These are phyloP conservation scores for Cercospora sp. DNA, from an alignment of 2,329 filamentous ascomycete species.

Conservation along the genomic window DNA sequence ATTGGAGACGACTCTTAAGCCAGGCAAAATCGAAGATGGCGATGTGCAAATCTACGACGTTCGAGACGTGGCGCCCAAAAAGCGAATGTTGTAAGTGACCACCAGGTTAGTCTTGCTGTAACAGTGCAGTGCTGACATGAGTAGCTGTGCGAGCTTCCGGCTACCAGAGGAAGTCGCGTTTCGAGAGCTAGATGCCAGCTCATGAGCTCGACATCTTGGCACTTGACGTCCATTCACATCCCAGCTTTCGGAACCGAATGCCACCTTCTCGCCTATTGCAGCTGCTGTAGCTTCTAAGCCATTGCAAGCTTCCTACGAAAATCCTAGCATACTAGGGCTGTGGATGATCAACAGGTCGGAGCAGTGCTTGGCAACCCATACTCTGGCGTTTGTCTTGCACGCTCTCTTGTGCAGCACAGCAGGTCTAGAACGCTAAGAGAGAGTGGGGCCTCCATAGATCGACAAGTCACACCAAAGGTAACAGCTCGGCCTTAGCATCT, in stretches of 20 bases:
- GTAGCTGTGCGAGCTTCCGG: constrained; percentile 77
- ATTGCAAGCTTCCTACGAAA: background rate
- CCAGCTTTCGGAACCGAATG: background rate
- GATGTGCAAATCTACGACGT: constrained; percentile 64
- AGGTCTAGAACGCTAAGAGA: background rate
- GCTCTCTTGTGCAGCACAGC: background rate
- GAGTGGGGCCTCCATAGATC: background rate
- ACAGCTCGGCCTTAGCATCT: background rate
- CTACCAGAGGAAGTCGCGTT: constrained; percentile 74
- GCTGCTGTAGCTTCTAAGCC: background rate
- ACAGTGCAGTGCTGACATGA: background rate
- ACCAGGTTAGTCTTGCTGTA: background rate
- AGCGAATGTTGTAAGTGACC: constrained; percentile 73
- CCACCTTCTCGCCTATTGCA: background rate
- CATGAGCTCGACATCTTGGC: background rate
- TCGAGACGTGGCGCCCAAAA: constrained; percentile 85
- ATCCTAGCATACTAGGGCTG: background rate
- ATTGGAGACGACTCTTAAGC: constrained; percentile 59
- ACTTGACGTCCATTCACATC: background rate
- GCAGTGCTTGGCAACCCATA: background rate
- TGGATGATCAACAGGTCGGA: background rate
- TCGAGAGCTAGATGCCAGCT: constrained; percentile 5
- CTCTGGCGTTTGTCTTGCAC: background rate
- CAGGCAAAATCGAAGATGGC: constrained; percentile 54
- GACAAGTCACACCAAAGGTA: background rate